These are phyloP conservation scores for Balansia obtecta DNA, from an alignment of 2,329 filamentous ascomycete genomes.

Conservation along the genomic window DNA sequence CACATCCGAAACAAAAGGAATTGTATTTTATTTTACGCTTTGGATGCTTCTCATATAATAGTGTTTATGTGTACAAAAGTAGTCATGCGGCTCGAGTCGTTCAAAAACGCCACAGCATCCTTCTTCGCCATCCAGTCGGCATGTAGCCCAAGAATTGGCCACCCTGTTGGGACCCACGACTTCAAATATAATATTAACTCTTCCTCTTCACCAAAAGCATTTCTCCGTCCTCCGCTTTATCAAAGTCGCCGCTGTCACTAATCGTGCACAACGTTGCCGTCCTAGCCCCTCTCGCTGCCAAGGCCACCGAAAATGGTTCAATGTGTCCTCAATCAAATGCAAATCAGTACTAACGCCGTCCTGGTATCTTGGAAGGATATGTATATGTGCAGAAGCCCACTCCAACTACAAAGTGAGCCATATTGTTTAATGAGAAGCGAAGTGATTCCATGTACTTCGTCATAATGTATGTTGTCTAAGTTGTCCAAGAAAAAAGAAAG, in stretches of 20 bases:
- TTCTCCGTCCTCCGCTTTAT: neutral
- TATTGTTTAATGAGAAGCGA: slow-evolving; percentile 9
- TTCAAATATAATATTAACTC: neutral
- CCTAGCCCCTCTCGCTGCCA: neutral
- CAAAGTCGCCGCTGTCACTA: neutral
- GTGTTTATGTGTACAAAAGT: slow-evolving; percentile 1
- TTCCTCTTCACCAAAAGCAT: neutral
- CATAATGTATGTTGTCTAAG: slow-evolving; percentile 10
- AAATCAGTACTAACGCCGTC: slow-evolving; percentile 23
- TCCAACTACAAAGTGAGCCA: neutral
- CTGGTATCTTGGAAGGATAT: slow-evolving; percentile 24
- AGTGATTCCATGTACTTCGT: slow-evolving; percentile 22
- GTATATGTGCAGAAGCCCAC: slow-evolving; percentile 4
- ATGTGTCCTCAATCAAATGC: slow-evolving; percentile 1
- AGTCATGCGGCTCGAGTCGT: neutral
- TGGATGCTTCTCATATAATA: neutral
- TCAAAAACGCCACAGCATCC: neutral
- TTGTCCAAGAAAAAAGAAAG: neutral
- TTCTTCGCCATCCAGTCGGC: neutral
- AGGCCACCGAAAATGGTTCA: neutral
- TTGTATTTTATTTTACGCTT: slow-evolving; percentile 1
- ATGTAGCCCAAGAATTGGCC: neutral
- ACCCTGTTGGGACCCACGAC: no score
- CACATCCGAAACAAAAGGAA: neutral
- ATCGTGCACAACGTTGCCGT: neutral